Conservation (phyloP, 1,284 basidiomycete genomes). For the Agroathelia rolfsii region DNA sequence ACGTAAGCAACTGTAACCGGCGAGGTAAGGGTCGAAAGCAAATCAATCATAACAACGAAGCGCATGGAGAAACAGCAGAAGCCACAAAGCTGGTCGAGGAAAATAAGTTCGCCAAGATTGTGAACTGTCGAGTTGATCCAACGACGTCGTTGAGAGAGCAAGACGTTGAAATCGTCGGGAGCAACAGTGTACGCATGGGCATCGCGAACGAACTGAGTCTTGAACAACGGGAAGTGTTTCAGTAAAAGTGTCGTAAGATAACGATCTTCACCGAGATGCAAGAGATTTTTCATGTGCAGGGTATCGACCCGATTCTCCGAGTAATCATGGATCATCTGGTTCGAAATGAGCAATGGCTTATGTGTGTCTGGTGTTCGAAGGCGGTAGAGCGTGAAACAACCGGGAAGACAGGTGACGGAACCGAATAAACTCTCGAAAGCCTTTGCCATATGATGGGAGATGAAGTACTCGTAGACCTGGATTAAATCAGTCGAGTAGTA, state of each 20-base stretch:
- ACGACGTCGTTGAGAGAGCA: constrained; percentile 94
- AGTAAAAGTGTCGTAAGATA: constrained; percentile 93
- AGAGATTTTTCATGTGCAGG: constrained; percentile 92
- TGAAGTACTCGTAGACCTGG: constrained; percentile 94
- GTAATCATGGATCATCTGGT: constrained; percentile 86
- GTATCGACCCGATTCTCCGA: constrained; percentile 96
- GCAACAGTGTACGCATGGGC: constrained; percentile 89
- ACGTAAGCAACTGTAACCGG: constrained; percentile 94
- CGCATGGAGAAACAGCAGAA: constrained; percentile 99
- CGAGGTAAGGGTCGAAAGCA: constrained; percentile 78
- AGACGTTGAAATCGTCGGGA: constrained; percentile 87
- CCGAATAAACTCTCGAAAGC: constrained; percentile 97
- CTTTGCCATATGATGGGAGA: constrained; percentile 95
- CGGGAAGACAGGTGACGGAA: constrained; percentile 95
- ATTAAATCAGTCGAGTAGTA: constrained; percentile 2
- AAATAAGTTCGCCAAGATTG: constrained; percentile 89
- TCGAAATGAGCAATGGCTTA: constrained; percentile 82
- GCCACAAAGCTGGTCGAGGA: constrained; percentile 88
- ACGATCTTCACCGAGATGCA: constrained; percentile 97
- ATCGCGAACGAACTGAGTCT: constrained; percentile 92
- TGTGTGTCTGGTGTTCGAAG: constrained; percentile 89
- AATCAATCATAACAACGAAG: constrained; percentile 94
- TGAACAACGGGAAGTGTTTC: constrained; percentile 87
- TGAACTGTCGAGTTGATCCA: constrained; percentile 99
- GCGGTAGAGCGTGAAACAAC: constrained; percentile 94